Base-by-base conservation (phyloP, 1,284 basidiomycete genomes). In the Xanthoconium separans region DNA sequence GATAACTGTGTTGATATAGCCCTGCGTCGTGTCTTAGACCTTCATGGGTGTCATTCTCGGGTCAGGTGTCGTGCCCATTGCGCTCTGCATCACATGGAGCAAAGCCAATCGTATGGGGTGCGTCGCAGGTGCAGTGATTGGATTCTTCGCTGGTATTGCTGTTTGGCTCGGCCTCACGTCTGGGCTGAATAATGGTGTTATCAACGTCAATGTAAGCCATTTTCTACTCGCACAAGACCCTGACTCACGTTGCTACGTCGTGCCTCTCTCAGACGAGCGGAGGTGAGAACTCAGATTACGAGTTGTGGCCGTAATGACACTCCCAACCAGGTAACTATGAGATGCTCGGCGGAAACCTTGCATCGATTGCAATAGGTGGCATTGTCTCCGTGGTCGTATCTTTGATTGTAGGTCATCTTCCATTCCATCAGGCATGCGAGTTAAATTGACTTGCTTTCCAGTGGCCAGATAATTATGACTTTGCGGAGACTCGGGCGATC, bases 281-380 rank as follows among this genome's bases (percentile, higher is more conserved):
- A 64, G 79, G 78, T 79, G 48, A 52, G 66, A 12, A 60, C 8
- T 18, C 44, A 31, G 50, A 22, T 30, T 24, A 34, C 16, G 31
- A 30, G 15, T 10, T 22, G 13, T 16, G 13, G 49, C 44, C 22
- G 33, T 58, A 37, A 59, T 24, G 27, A 22, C 30, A 41, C 47
- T 37, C 30, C 12, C 36, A 41, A 77, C 75, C 24, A 66, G 85
- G 87, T 20, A 87, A 93, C 70, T 85, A 85, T 46, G 85, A 89
- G 64, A 91, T 91, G 87, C 78, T 96, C 15, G 87, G 93, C 0
- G 93, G 94, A 6, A 95, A 96, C 72, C 74, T 96, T 13, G 88
- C 91, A 1, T 87, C 93, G 0, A 91, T 98, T 61, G 85, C 85
- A 20, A 79, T 91, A 20, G 91, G 93, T 8, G 89, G 80, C 1